Evolutionary conservation across 345 rosid genomes (phyloP).

Genomic region (Populus simonii): DNA sequence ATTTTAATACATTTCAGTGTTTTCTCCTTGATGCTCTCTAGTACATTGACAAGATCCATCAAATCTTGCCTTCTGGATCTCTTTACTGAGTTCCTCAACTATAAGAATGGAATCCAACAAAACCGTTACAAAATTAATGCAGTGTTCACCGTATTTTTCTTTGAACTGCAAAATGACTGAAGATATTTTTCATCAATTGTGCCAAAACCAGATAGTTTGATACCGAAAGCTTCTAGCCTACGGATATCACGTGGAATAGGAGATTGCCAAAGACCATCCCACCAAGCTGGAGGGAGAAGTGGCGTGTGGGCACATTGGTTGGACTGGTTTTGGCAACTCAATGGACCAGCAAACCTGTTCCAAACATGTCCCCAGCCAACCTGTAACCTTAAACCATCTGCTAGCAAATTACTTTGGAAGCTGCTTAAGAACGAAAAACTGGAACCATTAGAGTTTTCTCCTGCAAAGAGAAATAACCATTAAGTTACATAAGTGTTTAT

Average conservation of each 20-base stretch:
- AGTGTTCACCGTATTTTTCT: conserved; percentile 51
- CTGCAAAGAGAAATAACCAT: conserved; percentile 34
- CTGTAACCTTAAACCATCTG: conserved; percentile 69
- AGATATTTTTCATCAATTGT: conserved; percentile 62
- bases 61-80: not conserved
- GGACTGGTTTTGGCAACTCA: conserved; percentile 71
- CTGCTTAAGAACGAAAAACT: conserved; percentile 77
- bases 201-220: conserved; percentile 74
- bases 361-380: conserved; percentile 96
- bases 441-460: conserved; percentile 48
- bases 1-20: too few species aligned
- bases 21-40: too few species aligned
- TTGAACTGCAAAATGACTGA: conserved; percentile 52
- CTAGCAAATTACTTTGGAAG: conserved; percentile 69
- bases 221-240: conserved; percentile 60
- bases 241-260: conserved; percentile 72
- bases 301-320: conserved; percentile 89
- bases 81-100: too few species aligned
- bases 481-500: not conserved
- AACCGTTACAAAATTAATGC: conserved; percentile 35
- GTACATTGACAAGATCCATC: too few species aligned
- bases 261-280: conserved; percentile 96
- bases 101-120: not conserved
- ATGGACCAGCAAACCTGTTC: conserved; percentile 92
- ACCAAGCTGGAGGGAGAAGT: conserved; percentile 94